Base-by-base conservation (phyloP, 345 rosid species). In the Ceriops zippeliana region DNA sequence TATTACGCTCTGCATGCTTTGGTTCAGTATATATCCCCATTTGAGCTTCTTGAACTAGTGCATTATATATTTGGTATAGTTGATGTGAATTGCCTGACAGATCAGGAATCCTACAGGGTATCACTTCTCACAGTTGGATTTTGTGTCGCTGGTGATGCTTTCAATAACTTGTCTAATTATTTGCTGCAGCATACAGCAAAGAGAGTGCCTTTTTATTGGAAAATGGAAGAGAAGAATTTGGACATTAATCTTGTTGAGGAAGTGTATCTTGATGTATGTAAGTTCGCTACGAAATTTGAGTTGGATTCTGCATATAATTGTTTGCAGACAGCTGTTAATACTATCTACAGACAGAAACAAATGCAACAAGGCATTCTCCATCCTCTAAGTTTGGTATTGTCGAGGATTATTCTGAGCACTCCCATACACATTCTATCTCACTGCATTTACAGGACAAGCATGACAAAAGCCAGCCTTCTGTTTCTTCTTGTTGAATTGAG, bases 401-500 rank as follows among this genome's bases (percentile, higher is more conserved):
- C 84, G 26, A 85, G 83, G 82, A 80, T 80, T 76, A 73, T 88
- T 32, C 30, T 67, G 26, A 72, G 75, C 75, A 89, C 95, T 58
- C 97, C 97, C 34, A 15, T 78, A 51, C 84, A 88, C 37, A 76
- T 87, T 69, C 61, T 95, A 77, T 81, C 87, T 74, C 83, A 82
- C 54, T 91, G 91, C 80, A 71, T 86, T 66, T 72, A 69, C 66
- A 71, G 46, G 67, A 74, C 74, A 58, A 88, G 67, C 78, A 72
- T 67, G 78, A 80, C 81, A 34, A 91, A 80, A 80, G 91, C 96
- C 74, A 84, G 83, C 73, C 70, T 85, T 47, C 65, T 93, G 83
- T 75, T 68, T 83, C 83, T 83, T 75, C 84, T 93, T 72, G 81
- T 78, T 69, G 93, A 91, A 82, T 78, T 85, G 77, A 88, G 91